These are phyloP conservation scores for Trichoderma koningiopsis DNA, from an alignment of 2,329 filamentous ascomycete species.

Conservation along the genomic window DNA sequence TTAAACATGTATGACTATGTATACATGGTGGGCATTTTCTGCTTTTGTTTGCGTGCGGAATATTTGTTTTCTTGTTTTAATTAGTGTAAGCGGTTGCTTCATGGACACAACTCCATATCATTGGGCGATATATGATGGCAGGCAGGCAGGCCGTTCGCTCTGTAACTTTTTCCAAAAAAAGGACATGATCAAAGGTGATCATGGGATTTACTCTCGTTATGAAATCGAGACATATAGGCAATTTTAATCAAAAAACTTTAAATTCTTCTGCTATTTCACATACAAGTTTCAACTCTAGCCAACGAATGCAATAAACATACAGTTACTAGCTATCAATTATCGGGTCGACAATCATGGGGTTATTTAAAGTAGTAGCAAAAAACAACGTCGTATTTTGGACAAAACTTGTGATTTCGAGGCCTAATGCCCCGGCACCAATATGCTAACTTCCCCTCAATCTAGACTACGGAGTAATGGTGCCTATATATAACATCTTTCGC, in stretches of 20 bases:
- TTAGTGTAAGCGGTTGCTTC: constrained; percentile 9
- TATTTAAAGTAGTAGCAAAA: not conserved
- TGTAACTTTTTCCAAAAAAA: not conserved
- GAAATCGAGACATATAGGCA: constrained; percentile 18
- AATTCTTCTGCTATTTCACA: not conserved
- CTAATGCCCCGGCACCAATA: constrained; percentile 6
- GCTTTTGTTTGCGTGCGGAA: not conserved
- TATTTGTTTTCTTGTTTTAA: not conserved
- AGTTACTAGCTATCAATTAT: not conserved
- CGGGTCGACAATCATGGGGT: no score
- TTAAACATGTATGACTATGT: not conserved
- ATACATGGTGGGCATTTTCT: not conserved
- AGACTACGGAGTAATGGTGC: not conserved
- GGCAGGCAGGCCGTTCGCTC: not conserved
- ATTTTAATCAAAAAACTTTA: constrained; percentile 20
- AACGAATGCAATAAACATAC: not conserved
- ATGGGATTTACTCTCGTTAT: constrained; percentile 21
- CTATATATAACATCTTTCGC: constrained; percentile 19
- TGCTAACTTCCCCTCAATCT: constrained; percentile 15
- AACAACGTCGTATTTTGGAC: constrained; percentile 11
- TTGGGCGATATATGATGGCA: constrained; percentile 5
- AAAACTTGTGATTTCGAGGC: not conserved
- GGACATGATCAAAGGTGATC: not conserved
- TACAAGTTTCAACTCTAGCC: not conserved
- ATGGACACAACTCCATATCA: not conserved